Conservation (phyloP, 139 green algal genomes). For the Chlorokybus atmophyticus region DNA sequence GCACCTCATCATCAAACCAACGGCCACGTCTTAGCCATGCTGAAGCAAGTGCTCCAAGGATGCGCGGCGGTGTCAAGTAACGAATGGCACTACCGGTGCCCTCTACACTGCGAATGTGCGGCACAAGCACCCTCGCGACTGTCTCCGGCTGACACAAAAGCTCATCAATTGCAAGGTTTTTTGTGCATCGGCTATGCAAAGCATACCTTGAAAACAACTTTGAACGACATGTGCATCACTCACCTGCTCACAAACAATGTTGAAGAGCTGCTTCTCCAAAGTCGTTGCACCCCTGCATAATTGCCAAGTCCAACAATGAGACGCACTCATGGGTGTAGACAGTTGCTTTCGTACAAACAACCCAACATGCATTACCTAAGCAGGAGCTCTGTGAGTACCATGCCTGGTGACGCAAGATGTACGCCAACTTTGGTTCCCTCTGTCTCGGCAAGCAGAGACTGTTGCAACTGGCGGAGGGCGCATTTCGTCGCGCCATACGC, state of each 20-base stretch:
- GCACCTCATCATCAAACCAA: slow-evolving; percentile 58
- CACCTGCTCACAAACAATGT: slow-evolving; percentile 83
- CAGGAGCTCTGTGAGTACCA: slow-evolving; percentile 82
- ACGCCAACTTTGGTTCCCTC: slow-evolving; percentile 26
- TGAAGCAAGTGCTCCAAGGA: slow-evolving; percentile 37
- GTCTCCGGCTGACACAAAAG: no score
- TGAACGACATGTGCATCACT: no score
- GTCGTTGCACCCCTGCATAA: slow-evolving; percentile 13
- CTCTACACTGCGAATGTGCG: slow-evolving; percentile 43
- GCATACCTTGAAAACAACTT: no score
- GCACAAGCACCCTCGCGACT: slow-evolving; percentile 63
- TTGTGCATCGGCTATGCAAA: no score
- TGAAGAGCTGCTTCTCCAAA: slow-evolving; percentile 52
- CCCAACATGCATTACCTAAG: slow-evolving; percentile 47
- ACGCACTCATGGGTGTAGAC: no score
- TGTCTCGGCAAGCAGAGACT: slow-evolving; percentile 10
- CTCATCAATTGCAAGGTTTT: no score
- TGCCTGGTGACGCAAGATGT: slow-evolving; percentile 62
- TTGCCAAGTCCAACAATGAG: no score
- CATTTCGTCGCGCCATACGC: slow-evolving; percentile 30
- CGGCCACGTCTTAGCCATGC: slow-evolving; percentile 40
- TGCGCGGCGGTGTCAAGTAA: slow-evolving; percentile 54
- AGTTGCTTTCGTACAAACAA: no score
- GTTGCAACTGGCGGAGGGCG: slow-evolving; percentile 6
- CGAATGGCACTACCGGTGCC: slow-evolving; percentile 33